These are phyloP conservation scores for Microbotryum silenes-acaulis DNA, from an alignment of 1,284 basidiomycete species.

Conservation along the genomic window DNA sequence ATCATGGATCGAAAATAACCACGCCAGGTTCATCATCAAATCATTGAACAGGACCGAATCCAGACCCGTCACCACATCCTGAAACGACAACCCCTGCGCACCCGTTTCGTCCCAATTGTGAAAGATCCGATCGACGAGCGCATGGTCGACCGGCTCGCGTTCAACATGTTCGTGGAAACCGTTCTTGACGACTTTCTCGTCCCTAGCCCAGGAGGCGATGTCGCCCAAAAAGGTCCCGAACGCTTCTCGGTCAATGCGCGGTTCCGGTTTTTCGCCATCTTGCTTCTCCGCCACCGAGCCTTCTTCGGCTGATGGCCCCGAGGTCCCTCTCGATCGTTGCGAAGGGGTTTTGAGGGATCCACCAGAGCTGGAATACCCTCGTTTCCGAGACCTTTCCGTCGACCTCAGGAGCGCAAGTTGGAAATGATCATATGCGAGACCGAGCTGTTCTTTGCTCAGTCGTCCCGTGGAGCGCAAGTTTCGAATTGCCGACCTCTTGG, in stretches of 20 bases:
- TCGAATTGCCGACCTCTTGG: constrained; percentile 86
- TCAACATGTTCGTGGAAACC: constrained; percentile 76
- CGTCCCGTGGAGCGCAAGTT: constrained; percentile 74
- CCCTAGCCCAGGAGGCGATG: constrained; percentile 89
- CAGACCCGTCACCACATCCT: constrained; percentile 85
- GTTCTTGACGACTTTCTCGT: constrained; percentile 87
- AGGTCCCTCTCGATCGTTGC: neutral
- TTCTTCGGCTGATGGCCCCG: neutral
- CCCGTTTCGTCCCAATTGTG: constrained; percentile 80
- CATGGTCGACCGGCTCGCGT: constrained; percentile 69
- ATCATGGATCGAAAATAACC: constrained; percentile 96
- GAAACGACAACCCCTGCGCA: constrained; percentile 70
- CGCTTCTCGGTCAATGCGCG: constrained; percentile 74
- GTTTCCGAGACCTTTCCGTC: constrained; percentile 22
- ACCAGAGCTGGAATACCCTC: neutral
- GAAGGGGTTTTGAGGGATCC: neutral
- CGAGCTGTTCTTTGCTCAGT: constrained; percentile 84
- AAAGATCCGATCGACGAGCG: constrained; percentile 65
- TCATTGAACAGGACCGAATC: constrained; percentile 92
- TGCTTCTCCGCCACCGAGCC: constrained; percentile 17
- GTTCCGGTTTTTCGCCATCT: constrained; percentile 52
- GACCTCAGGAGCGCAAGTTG: constrained; percentile 34
- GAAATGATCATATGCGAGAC: constrained; percentile 79
- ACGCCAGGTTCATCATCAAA: constrained; percentile 95
- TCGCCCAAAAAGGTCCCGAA: constrained; percentile 88